Percentiles rank a stretch among this genome's conserved stretches.
Conservation (phyloP, 805 yeast genomes). For the Trichomonascus vanleenenianus region DNA sequence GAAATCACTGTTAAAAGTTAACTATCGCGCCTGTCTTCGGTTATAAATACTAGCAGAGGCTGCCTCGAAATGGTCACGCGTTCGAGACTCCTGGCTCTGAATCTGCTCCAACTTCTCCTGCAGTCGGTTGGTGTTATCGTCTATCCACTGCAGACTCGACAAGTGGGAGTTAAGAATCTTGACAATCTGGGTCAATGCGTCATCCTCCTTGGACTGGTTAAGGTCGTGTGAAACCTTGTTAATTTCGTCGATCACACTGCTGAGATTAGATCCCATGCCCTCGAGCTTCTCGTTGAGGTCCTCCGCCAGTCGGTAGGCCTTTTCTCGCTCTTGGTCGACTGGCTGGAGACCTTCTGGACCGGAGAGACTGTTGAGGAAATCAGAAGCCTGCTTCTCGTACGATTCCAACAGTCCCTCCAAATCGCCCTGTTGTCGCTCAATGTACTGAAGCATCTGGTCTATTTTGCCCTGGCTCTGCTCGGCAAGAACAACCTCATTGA, state of each 20-base stretch:
- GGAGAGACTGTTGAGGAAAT: constrained; percentile 15
- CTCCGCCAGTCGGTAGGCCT: constrained; percentile 84
- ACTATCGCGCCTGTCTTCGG: neutral
- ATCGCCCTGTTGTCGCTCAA: constrained; percentile 89
- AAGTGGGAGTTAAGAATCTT: constrained; percentile 79
- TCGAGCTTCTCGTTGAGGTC: constrained; percentile 74
- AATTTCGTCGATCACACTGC: constrained; percentile 70
- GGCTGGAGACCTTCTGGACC: constrained; percentile 33
- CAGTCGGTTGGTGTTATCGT: constrained; percentile 58
- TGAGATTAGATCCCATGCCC: constrained; percentile 64
- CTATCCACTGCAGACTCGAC: constrained; percentile 83
- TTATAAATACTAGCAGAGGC: neutral
- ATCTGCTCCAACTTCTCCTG: constrained; percentile 52
- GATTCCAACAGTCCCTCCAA: constrained; percentile 72
- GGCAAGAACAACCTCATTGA: constrained; percentile 69
- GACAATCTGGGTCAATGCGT: constrained; percentile 46
- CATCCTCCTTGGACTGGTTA: constrained; percentile 50
- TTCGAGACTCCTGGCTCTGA: constrained; percentile 17
- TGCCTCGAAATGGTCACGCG: constrained; percentile 1
- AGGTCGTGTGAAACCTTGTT: constrained; percentile 72
- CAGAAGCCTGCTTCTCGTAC: constrained; percentile 57
- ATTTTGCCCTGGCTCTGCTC: constrained; percentile 79
- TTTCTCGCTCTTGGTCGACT: constrained; percentile 76
- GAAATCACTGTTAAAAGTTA: neutral
- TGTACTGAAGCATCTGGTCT: constrained; percentile 79